Conservation (phyloP, 1,284 basidiomycete genomes). For the Ustilago nuda region DNA sequence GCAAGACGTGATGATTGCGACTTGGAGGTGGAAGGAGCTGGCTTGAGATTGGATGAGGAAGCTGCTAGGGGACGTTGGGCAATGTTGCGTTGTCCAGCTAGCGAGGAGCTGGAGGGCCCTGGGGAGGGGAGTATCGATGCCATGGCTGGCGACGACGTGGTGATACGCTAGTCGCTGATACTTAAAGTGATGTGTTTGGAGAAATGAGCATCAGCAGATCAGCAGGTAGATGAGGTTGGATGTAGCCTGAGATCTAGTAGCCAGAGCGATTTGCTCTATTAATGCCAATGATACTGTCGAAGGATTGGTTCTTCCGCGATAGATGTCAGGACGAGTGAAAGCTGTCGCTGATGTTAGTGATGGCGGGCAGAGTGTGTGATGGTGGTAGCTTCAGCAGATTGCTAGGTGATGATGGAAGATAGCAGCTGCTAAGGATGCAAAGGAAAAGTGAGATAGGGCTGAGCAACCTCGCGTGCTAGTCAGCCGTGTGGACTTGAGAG, state of each 20-base stretch:
- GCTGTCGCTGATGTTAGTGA: neutral
- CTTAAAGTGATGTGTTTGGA: neutral
- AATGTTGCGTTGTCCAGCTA: conserved; percentile 24
- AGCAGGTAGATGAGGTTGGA: neutral
- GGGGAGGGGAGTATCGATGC: conserved; percentile 25
- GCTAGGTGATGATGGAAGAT: neutral
- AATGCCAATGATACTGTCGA: neutral
- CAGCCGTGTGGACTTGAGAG: neutral
- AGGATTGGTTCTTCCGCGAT: neutral
- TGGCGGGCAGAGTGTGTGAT: neutral
- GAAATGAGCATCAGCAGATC: neutral
- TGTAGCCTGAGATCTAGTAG: neutral
- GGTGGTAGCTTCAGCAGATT: neutral
- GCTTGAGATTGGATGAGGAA: conserved; percentile 16
- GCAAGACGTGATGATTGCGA: conserved; percentile 5
- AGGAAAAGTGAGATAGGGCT: conserved; percentile 15
- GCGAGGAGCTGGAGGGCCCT: conserved; percentile 17
- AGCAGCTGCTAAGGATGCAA: neutral
- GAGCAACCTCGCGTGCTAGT: conserved; percentile 8
- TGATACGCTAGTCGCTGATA: neutral
- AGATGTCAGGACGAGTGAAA: neutral
- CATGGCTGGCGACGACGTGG: conserved; percentile 38
- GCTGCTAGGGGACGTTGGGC: conserved; percentile 18
- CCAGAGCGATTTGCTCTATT: neutral
- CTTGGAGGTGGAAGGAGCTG: conserved; percentile 5